A percentile compares a stretch with the other conserved stretches of the same genome.
Evolutionary conservation across 139 green algal species (phyloP).

Genomic region (Nannochloris sp.): DNA sequence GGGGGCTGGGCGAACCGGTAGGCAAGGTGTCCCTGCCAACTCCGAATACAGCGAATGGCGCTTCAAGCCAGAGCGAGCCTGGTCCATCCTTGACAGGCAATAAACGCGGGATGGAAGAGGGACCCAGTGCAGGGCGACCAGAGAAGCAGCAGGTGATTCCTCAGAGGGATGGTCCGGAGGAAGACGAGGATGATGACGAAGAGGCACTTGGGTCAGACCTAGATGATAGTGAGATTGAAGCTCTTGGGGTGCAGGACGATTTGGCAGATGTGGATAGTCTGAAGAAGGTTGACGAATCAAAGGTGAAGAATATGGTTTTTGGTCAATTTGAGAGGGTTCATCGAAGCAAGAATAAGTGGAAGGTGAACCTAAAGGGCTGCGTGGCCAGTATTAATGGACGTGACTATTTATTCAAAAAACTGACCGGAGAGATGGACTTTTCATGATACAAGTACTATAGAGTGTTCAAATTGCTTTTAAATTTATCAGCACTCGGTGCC

Average conservation of each 20-base stretch:
- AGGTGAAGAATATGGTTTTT: constrained; percentile 24
- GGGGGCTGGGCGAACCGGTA: too few species aligned
- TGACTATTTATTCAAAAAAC: constrained; percentile 27
- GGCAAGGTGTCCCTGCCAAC: too few species aligned
- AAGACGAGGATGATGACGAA: constrained; percentile 11
- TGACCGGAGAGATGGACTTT: constrained; percentile 33
- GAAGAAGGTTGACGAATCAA: constrained; percentile 25
- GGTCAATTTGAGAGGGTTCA: constrained; percentile 37
- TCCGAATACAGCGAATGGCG: too few species aligned
- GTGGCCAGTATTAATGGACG: constrained; percentile 16
- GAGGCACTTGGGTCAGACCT: constrained; percentile 33
- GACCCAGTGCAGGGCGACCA: too few species aligned
- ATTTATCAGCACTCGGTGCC: neutral
- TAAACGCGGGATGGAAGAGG: too few species aligned
- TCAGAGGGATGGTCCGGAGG: constrained; percentile 16
- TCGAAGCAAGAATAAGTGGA: constrained; percentile 28
- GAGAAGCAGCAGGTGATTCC: constrained; percentile 11
- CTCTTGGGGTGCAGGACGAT: constrained; percentile 17
- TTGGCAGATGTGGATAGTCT: constrained; percentile 19
- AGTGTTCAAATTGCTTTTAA: neutral
- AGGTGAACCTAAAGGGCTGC: constrained; percentile 23
- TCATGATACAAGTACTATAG: neutral
- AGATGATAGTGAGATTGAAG: constrained; percentile 10
- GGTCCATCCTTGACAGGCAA: too few species aligned
- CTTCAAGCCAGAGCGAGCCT: too few species aligned